Conservation (phyloP, 2,329 filamentous ascomycete species). For the Kalaharituber pfeilii region DNA sequence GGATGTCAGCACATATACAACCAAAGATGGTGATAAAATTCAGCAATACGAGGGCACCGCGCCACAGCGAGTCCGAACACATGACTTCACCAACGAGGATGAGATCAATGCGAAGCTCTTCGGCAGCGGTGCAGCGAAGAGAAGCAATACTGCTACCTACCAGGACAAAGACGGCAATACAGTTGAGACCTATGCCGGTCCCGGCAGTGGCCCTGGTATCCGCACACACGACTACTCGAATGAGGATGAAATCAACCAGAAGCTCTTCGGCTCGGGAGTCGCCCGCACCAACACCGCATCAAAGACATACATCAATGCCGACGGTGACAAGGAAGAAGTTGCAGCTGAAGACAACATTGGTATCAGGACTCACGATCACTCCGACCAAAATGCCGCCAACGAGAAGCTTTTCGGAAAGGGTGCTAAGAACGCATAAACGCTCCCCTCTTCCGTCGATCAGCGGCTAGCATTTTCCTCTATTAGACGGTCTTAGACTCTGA, state of each 20-base stretch:
- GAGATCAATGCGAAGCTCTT: neutral
- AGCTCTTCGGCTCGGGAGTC: neutral
- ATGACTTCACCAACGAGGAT: neutral
- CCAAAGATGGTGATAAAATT: neutral
- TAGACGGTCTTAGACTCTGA: too few species aligned
- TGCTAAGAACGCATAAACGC: too few species aligned
- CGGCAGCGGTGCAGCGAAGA: neutral
- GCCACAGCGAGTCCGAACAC: neutral
- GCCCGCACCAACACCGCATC: neutral
- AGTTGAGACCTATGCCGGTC: neutral
- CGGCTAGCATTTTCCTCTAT: too few species aligned
- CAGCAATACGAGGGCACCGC: neutral
- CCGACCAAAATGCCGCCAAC: neutral
- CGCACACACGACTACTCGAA: neutral
- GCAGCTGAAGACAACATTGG: neutral
- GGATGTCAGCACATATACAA: neutral
- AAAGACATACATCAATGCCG: neutral
- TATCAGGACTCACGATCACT: neutral
- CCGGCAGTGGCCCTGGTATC: neutral
- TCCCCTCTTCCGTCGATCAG: too few species aligned
- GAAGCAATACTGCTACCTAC: neutral
- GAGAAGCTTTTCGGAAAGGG: neutral
- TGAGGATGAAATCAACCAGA: neutral
- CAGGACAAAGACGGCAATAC: neutral
- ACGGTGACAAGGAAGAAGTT: neutral